These are phyloP conservation scores for Apiospora kogelbergensis DNA, from an alignment of 2,329 filamentous ascomycete species.

Conservation along the genomic window DNA sequence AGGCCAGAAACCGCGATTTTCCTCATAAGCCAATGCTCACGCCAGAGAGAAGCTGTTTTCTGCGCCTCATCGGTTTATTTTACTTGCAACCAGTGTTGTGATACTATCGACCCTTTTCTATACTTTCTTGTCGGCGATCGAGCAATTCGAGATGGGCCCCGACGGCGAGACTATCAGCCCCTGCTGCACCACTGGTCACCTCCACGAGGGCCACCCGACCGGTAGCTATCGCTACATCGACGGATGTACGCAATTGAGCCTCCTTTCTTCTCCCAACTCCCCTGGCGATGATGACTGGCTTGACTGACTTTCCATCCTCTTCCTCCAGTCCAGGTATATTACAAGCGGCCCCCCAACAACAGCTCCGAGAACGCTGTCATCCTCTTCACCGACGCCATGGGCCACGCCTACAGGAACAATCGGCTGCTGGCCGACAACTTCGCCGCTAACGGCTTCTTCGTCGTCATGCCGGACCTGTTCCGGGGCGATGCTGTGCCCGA, in stretches of 20 bases:
- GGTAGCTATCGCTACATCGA: not conserved
- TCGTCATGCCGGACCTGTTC: slow-evolving; percentile 62
- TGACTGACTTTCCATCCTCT: not conserved
- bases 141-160: not conserved
- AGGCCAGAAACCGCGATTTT: no score
- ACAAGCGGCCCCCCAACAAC: slow-evolving; percentile 36
- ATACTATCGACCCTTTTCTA: no score
- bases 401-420: slow-evolving; percentile 47
- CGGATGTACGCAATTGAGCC: not conserved
- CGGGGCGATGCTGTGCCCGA: slow-evolving; percentile 48
- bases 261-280: not conserved
- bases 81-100: not conserved
- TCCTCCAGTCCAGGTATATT: slow-evolving; percentile 9
- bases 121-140: not conserved
- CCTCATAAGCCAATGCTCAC: no score
- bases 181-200: slow-evolving; percentile 10
- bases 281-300: not conserved
- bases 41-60: no score
- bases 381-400: slow-evolving; percentile 58
- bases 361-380: slow-evolving; percentile 49
- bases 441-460: slow-evolving; percentile 61
- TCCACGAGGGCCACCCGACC: not conserved
- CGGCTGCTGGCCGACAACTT: slow-evolving; percentile 57
- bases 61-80: no score
- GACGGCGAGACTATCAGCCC: not conserved